These are phyloP conservation scores for Trichomonas gallinae DNA, from an alignment of 208 protist species.

Conservation along the genomic window DNA sequence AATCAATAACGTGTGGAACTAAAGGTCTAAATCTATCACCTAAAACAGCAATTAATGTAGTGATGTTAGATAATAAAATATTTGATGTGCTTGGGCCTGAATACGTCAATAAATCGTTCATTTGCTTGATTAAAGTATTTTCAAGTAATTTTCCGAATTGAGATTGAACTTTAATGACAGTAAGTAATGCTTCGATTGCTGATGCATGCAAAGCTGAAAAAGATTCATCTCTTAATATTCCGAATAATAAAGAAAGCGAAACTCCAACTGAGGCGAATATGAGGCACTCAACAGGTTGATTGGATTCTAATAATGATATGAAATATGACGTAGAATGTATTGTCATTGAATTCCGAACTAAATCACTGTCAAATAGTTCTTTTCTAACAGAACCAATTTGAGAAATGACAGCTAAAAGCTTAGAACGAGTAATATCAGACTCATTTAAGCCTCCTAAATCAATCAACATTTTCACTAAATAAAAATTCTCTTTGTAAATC, in stretches of 20 bases:
- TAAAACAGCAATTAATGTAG: not conserved
- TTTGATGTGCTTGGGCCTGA: not conserved
- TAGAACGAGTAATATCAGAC: not conserved
- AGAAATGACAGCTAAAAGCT: not conserved
- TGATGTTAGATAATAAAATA: not conserved
- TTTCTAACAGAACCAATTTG: not conserved
- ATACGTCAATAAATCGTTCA: not conserved
- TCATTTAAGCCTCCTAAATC: not conserved
- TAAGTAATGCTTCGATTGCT: not conserved
- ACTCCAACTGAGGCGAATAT: not conserved
- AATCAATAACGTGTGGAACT: constrained; percentile 1
- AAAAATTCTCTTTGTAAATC: not conserved
- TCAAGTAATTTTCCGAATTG: not conserved
- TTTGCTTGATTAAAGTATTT: not conserved
- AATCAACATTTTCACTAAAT: not conserved
- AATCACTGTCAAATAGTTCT: not conserved
- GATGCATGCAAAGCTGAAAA: not conserved
- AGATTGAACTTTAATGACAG: not conserved
- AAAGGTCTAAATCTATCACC: not conserved
- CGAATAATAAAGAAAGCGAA: not conserved
- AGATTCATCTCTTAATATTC: not conserved
- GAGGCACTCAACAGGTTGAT: not conserved
- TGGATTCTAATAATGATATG: not conserved
- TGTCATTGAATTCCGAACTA: not conserved
- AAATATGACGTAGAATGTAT: not conserved